Conservation (phyloP, 345 rosid species). For the Eutrema heterophyllum region DNA sequence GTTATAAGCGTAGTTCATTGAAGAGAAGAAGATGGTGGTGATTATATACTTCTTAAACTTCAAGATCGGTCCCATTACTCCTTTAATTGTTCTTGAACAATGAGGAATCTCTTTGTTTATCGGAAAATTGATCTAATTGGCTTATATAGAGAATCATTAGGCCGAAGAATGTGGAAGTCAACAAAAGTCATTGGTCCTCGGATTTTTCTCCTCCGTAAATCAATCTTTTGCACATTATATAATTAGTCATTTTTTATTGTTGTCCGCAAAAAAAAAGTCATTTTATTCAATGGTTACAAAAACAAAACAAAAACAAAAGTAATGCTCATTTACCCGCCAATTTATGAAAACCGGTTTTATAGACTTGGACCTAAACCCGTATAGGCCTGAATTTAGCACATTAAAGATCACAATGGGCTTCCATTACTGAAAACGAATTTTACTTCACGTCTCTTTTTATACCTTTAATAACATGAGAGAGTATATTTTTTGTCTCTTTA, state of each 20-base stretch:
- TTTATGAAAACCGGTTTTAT: neutral
- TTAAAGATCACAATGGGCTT: neutral
- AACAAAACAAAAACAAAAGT: neutral
- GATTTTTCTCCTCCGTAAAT: constrained; percentile 2
- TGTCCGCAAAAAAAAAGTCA: neutral
- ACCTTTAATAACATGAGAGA: neutral
- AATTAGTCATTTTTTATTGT: neutral
- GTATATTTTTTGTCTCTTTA: neutral
- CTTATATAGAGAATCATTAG: constrained; percentile 10
- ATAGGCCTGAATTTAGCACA: neutral
- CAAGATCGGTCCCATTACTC: constrained; percentile 19
- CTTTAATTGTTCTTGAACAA: neutral
- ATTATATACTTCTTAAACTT: constrained; percentile 35
- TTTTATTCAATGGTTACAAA: neutral
- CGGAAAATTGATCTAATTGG: neutral
- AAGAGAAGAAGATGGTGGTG: constrained; percentile 24
- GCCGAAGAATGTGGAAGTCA: neutral
- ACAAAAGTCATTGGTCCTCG: neutral
- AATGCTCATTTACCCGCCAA: neutral
- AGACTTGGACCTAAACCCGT: neutral
- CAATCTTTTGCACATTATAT: neutral
- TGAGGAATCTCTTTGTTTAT: neutral
- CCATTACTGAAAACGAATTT: neutral
- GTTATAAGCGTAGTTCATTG: constrained; percentile 25
- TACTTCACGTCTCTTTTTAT: neutral